Evolutionary conservation across 805 yeast species (phyloP).

Genomic region (Maudiozyma turicensis): DNA sequence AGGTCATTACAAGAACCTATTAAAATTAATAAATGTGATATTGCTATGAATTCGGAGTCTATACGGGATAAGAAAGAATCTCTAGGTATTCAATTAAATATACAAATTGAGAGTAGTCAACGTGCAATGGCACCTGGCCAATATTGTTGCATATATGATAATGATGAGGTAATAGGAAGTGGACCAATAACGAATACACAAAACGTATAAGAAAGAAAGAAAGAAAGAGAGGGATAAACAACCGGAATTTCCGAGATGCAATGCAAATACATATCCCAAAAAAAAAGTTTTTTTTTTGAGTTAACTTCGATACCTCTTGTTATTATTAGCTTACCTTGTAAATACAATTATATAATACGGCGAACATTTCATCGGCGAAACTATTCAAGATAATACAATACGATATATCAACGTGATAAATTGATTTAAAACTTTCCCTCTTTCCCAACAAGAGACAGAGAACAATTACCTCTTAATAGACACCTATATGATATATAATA

Average conservation of each 20-base stretch:
- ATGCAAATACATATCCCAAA: too few species aligned
- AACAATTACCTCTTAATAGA: too few species aligned
- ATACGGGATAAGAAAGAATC: background rate
- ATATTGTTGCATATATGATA: conserved; percentile 61
- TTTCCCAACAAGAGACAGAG: too few species aligned
- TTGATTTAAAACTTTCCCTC: too few species aligned
- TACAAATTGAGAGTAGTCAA: conserved; percentile 37
- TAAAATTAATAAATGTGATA: conserved; percentile 22
- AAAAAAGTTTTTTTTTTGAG: too few species aligned
- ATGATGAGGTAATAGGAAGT: conserved; percentile 59
- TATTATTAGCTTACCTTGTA: too few species aligned
- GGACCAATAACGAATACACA: conserved; percentile 26
- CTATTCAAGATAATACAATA: too few species aligned
- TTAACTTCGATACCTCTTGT: too few species aligned
- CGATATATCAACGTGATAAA: too few species aligned
- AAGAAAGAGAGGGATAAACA: background rate
- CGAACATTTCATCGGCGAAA: too few species aligned
- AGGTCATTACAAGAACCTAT: conserved; percentile 64
- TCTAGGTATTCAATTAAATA: conserved; percentile 10
- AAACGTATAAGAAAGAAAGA: background rate
- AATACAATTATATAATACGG: too few species aligned
- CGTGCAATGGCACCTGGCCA: conserved; percentile 91
- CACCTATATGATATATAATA: too few species aligned
- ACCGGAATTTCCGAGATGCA: background rate
- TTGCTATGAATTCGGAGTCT: background rate